A percentile compares a stretch with the other conserved stretches of the same genome.
phyloP scores from a whole-genome alignment of 805 yeast genomes.

The Lipomyces orientalis region DNA sequence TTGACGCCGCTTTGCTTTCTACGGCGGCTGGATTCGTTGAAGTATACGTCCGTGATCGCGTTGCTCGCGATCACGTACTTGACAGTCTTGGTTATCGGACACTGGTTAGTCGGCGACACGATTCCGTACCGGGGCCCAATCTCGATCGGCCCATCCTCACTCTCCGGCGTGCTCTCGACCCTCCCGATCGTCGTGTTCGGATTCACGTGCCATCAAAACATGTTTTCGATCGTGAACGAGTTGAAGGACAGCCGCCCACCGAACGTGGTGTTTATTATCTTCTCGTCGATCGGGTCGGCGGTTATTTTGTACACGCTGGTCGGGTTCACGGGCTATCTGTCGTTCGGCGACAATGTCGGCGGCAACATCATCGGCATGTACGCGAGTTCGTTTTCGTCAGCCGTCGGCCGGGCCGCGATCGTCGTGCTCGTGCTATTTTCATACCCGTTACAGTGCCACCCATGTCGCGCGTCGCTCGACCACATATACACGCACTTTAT shows the following conservation, averaged over 20 bases:
- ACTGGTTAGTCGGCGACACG: constrained; percentile 65
- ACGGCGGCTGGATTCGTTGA: constrained; percentile 77
- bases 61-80: constrained; percentile 79
- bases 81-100: constrained; percentile 73
- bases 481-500: constrained; percentile 54
- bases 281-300: constrained; percentile 64
- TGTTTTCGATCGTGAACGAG: constrained; percentile 88
- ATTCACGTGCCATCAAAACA: constrained; percentile 94
- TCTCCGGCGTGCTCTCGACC: constrained; percentile 60
- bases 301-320: constrained; percentile 67
- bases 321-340: constrained; percentile 81
- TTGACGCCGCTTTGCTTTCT: constrained; percentile 71
- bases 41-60: constrained; percentile 84
- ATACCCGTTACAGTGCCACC: constrained; percentile 91
- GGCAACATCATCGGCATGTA: constrained; percentile 85
- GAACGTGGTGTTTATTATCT: constrained; percentile 55
- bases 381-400: constrained; percentile 66
- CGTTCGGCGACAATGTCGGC: constrained; percentile 79
- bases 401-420: constrained; percentile 80
- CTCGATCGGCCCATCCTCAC: constrained; percentile 54
- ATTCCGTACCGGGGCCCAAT: constrained; percentile 58
- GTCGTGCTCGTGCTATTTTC: constrained; percentile 79
- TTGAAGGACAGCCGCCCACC: constrained; percentile 60
- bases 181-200: constrained; percentile 95
- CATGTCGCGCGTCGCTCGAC: constrained; percentile 81